Conservation (phyloP, 2,329 filamentous ascomycete species). For the Fusarium pilosicola region DNA sequence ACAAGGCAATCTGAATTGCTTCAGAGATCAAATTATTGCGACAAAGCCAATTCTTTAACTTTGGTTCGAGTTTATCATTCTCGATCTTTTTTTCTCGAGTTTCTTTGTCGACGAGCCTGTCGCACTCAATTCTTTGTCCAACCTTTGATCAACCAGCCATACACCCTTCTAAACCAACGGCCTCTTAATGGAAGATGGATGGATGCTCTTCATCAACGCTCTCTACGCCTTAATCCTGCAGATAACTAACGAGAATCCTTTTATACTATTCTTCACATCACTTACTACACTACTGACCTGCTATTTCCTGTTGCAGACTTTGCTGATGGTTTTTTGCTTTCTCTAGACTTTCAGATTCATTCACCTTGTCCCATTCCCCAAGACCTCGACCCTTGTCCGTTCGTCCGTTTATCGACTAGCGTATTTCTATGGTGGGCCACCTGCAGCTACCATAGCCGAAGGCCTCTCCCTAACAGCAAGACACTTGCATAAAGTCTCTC, state of each 20-base stretch:
- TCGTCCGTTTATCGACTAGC: conserved; percentile 37
- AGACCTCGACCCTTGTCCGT: conserved; percentile 34
- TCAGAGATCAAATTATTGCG: conserved; percentile 12
- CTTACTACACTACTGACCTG: not conserved
- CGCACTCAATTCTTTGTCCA: conserved; percentile 37
- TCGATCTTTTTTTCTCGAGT: not conserved
- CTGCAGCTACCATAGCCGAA: conserved; percentile 37
- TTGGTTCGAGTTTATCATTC: conserved; percentile 15
- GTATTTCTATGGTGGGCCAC: conserved; percentile 36
- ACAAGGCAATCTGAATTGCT: conserved; percentile 32
- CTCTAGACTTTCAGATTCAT: conserved; percentile 39
- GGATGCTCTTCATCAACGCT: conserved; percentile 23
- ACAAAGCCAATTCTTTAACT: conserved; percentile 38
- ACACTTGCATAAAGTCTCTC: conserved; percentile 32
- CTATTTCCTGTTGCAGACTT: conserved; percentile 18
- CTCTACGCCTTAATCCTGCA: conserved; percentile 5
- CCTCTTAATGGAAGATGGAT: conserved; percentile 8
- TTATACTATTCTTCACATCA: not conserved
- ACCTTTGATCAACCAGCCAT: conserved; percentile 27
- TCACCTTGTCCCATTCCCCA: conserved; percentile 25
- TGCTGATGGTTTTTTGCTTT: conserved; percentile 39
- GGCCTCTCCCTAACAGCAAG: conserved; percentile 32
- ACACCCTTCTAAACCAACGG: conserved; percentile 8
- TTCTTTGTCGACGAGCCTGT: conserved; percentile 34
- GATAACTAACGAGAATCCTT: not conserved